Conservation (phyloP, 2,329 filamentous ascomycete species). For the Alternaria alternata region DNA sequence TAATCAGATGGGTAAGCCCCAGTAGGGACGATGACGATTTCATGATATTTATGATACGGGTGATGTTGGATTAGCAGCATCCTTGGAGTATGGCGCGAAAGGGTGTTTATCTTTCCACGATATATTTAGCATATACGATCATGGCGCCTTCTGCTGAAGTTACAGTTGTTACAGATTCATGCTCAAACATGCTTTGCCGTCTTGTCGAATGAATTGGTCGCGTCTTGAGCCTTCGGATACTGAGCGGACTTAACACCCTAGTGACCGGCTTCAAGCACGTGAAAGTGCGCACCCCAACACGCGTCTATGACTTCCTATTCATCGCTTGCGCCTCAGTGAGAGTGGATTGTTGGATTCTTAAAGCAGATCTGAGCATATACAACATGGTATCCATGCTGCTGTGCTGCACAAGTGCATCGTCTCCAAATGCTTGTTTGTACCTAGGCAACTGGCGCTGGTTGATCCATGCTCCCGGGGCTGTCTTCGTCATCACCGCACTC, state of each 20-base stretch:
- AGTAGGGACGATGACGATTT: slow-evolving; percentile 30
- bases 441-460: not conserved
- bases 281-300: slow-evolving; percentile 5
- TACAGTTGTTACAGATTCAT: not conserved
- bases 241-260: slow-evolving; percentile 1
- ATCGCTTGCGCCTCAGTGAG: not conserved
- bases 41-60: slow-evolving; percentile 24
- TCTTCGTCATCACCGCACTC: slow-evolving; percentile 4
- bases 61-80: slow-evolving; percentile 15
- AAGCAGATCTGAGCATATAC: not conserved
- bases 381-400: not conserved
- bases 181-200: not conserved
- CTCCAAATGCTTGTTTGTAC: not conserved
- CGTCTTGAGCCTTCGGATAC: not conserved
- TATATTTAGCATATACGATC: not conserved
- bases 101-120: slow-evolving; percentile 5
- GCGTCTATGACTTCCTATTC: not conserved
- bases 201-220: not conserved
- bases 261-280: slow-evolving; percentile 12
- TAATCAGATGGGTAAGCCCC: not conserved
- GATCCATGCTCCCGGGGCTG: slow-evolving; percentile 10
- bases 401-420: not conserved
- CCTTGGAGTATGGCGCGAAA: slow-evolving; percentile 16
- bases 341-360: too few species aligned
- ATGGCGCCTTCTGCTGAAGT: not conserved